Percentiles rank a stretch among this genome's conserved stretches.
These are phyloP conservation scores for Crepidotus variabilis DNA, from an alignment of 768 basidiomycete species.

Conservation along the genomic window DNA sequence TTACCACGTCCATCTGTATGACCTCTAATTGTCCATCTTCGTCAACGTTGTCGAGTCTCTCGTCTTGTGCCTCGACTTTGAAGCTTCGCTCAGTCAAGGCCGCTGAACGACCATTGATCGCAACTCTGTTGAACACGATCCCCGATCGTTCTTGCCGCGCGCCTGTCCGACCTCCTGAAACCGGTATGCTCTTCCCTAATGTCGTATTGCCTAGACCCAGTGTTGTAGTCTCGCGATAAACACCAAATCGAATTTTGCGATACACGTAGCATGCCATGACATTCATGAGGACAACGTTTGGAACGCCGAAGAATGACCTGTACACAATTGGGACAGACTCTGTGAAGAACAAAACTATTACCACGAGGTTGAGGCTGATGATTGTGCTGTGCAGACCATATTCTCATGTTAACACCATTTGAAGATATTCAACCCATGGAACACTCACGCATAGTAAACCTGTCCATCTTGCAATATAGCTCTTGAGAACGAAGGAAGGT, in stretches of 20 bases:
- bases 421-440: background rate
- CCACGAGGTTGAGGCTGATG: slow-evolving; percentile 3
- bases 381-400: slow-evolving; percentile 7
- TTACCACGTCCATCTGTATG: no score
- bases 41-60: background rate
- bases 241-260: slow-evolving; percentile 12
- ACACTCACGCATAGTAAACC: slow-evolving; percentile 28
- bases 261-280: slow-evolving; percentile 14
- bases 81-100: background rate
- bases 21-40: background rate
- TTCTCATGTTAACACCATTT: background rate
- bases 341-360: slow-evolving; percentile 6
- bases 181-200: background rate
- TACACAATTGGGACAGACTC: background rate
- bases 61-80: background rate
- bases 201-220: background rate
- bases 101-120: no score
- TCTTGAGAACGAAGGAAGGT: slow-evolving; percentile 23
- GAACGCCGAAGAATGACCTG: slow-evolving; percentile 4
- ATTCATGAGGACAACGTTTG: slow-evolving; percentile 12
- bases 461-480: slow-evolving; percentile 26
- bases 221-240: background rate
- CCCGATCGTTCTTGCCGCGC: background rate
- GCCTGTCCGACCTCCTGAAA: background rate
- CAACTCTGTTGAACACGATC: background rate